Percentiles rank a stretch among this genome's conserved stretches.
phyloP scores from a whole-genome alignment of 306 rosid genomes.

The Arachis hypogaea region DNA sequence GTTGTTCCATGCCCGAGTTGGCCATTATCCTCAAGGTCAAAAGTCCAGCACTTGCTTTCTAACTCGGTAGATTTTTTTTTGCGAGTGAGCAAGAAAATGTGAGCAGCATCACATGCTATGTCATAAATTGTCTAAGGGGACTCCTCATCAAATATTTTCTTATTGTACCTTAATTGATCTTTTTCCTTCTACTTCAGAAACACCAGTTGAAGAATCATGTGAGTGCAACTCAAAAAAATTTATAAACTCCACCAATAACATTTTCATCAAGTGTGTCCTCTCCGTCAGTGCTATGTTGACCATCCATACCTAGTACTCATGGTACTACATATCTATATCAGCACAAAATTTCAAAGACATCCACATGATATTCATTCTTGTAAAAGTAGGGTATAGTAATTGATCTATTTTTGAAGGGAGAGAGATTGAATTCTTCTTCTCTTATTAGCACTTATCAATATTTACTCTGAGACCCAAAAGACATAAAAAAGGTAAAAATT shows the following conservation, averaged over 20 bases:
- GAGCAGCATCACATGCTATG: slow-evolving; percentile 87
- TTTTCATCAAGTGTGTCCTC: slow-evolving; percentile 53
- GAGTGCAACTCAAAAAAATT: slow-evolving; percentile 52
- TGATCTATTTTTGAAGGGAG: too few species aligned
- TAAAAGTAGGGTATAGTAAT: too few species aligned
- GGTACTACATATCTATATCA: too few species aligned
- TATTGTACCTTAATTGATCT: slow-evolving; percentile 53
- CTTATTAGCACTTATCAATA: too few species aligned
- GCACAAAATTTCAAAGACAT: too few species aligned
- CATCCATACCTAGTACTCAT: slow-evolving; percentile 33
- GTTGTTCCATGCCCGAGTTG: slow-evolving; percentile 94
- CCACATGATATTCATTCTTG: too few species aligned
- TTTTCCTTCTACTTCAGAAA: slow-evolving; percentile 50
- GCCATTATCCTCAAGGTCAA: slow-evolving; percentile 89
- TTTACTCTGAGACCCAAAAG: too few species aligned
- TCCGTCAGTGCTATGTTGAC: slow-evolving; percentile 82
- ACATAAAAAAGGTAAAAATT: too few species aligned
- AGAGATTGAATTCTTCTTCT: too few species aligned
- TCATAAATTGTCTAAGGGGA: slow-evolving; percentile 60
- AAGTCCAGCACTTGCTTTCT: slow-evolving; percentile 78
- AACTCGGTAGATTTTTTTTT: slow-evolving; percentile 51
- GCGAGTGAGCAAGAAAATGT: slow-evolving; percentile 84
- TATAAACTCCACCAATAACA: slow-evolving; percentile 51
- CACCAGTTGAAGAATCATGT: slow-evolving; percentile 45
- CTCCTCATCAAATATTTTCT: slow-evolving; percentile 53